These are phyloP conservation scores for Mortierella sp. DNA, from an alignment of 371 early-diverging fungal species.

Conservation along the genomic window DNA sequence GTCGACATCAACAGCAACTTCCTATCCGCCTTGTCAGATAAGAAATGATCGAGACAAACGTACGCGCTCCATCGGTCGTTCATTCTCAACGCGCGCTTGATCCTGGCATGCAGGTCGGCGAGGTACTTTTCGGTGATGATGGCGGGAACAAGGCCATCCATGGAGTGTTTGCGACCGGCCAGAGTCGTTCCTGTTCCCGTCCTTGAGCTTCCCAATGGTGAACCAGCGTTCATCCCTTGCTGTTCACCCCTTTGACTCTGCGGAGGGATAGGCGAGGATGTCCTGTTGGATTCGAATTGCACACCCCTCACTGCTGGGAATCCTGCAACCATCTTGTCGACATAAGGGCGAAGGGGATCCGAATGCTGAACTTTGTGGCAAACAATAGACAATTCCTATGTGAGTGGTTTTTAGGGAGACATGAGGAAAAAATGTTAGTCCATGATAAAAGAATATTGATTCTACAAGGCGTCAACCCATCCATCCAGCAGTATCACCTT, in stretches of 20 bases:
- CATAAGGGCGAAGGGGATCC: conserved; percentile 65
- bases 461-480: neutral
- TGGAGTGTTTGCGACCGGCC: conserved; percentile 47
- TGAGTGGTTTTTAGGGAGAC: neutral
- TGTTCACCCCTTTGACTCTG: conserved; percentile 28
- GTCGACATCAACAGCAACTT: neutral
- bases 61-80: conserved; percentile 77
- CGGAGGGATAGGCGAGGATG: conserved; percentile 30
- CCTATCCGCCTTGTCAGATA: neutral
- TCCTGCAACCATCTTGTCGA: conserved; percentile 66
- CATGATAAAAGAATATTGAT: neutral
- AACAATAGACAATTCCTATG: conserved; percentile 57
- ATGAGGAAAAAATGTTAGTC: neutral
- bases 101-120: conserved; percentile 63
- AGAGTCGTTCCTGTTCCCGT: neutral
- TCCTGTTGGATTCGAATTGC: conserved; percentile 46
- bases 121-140: conserved; percentile 70
- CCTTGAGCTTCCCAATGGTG: conserved; percentile 22
- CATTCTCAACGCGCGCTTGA: conserved; percentile 73
- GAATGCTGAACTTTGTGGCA: conserved; percentile 60
- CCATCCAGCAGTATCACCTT: neutral
- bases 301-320: conserved; percentile 64
- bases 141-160: conserved; percentile 58
- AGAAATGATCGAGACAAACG: conserved; percentile 29
- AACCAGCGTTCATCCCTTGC: conserved; percentile 11